Conservation (phyloP, 306 rosid species). For the Citrullus colocynthis region DNA sequence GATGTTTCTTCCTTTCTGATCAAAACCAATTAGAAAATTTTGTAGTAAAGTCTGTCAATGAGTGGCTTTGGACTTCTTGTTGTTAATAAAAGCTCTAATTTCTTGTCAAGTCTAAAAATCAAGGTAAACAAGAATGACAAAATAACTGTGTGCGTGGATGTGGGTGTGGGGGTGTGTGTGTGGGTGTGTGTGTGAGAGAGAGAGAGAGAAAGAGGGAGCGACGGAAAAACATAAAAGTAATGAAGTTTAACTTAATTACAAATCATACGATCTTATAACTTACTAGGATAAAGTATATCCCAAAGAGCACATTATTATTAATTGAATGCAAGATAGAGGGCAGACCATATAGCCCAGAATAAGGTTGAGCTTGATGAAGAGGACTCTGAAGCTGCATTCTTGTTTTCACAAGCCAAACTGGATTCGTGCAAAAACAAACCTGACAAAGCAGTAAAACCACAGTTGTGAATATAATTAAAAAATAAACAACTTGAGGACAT, state of each 20-base stretch:
- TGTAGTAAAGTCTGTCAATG: background rate
- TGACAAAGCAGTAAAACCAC: conserved; percentile 24
- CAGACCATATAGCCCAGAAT: conserved; percentile 85
- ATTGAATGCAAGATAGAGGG: conserved; percentile 30
- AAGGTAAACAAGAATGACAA: background rate
- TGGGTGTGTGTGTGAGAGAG: background rate
- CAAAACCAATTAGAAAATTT: background rate
- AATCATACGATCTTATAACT: conserved; percentile 13
- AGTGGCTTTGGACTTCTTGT: background rate
- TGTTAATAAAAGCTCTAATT: background rate
- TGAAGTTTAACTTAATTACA: conserved; percentile 1
- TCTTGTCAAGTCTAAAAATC: background rate
- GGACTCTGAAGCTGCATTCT: conserved; percentile 98
- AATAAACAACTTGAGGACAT: background rate
- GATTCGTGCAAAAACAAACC: conserved; percentile 88
- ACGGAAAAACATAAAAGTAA: background rate
- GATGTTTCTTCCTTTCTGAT: background rate
- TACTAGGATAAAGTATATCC: conserved; percentile 13
- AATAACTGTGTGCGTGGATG: background rate
- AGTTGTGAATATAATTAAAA: conserved; percentile 12
- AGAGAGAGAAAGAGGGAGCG: background rate
- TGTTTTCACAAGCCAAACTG: conserved; percentile 91
- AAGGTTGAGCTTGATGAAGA: conserved; percentile 74
- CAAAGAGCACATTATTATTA: conserved; percentile 22
- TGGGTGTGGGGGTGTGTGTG: too few species aligned